phyloP scores from a whole-genome alignment of 148 eudicot genomes.

The Silene uniflora region DNA sequence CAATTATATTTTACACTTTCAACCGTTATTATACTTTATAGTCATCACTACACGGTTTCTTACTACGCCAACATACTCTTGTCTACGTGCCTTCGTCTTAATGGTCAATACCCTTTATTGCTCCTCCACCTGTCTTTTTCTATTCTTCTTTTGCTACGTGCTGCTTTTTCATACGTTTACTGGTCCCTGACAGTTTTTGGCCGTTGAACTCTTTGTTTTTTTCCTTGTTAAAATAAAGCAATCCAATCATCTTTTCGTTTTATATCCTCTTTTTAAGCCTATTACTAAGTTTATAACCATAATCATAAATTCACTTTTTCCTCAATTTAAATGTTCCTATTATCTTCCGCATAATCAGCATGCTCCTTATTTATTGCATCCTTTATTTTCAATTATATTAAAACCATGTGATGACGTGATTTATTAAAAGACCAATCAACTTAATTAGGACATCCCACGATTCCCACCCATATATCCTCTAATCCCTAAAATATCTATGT shows the following conservation, averaged over 20 bases:
- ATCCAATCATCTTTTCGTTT: neutral
- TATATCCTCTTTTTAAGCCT: neutral
- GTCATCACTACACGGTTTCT: constrained; percentile 24
- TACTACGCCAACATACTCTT: constrained; percentile 19
- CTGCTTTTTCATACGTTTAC: neutral
- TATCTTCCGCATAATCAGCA: neutral
- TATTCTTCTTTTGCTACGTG: neutral
- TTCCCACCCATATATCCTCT: too few species aligned
- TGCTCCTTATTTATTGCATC: neutral
- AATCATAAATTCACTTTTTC: neutral
- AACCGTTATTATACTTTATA: neutral
- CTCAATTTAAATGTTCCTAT: neutral
- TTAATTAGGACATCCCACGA: too few species aligned
- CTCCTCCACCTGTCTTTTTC: neutral
- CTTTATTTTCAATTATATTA: too few species aligned
- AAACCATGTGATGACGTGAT: neutral
- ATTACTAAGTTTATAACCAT: neutral
- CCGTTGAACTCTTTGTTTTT: constrained; percentile 14
- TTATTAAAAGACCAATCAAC: too few species aligned
- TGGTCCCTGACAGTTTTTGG: constrained; percentile 22
- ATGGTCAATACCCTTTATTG: neutral
- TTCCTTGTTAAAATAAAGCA: neutral
- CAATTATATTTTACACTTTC: neutral
- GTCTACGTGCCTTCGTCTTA: constrained; percentile 6
- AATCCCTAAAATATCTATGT: too few species aligned